phyloP scores from a whole-genome alignment of 2,329 filamentous ascomycete species.

The Bipolaris victoriae region DNA sequence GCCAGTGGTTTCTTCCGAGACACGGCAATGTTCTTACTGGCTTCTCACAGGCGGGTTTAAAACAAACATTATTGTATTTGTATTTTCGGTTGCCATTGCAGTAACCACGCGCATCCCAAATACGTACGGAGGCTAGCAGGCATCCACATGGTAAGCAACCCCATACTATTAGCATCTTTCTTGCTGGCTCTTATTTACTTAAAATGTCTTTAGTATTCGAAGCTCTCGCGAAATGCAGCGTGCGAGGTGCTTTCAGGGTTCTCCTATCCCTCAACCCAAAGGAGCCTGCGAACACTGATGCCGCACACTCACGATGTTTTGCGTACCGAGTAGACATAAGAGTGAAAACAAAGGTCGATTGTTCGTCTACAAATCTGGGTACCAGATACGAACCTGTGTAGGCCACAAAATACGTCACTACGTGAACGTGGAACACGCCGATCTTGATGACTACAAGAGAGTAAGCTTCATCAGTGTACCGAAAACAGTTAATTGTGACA shows the following conservation, averaged over 20 bases:
- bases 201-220: neutral
- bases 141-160: neutral
- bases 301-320: neutral
- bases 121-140: too few relatives aligned
- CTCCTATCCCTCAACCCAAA: neutral
- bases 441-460: slow-evolving; percentile 3
- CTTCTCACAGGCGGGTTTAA: neutral
- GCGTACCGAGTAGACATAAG: neutral
- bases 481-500: neutral
- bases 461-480: neutral
- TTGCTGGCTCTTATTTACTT: neutral
- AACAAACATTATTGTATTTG: neutral
- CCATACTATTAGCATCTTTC: neutral
- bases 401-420: slow-evolving; percentile 1
- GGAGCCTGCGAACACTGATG: neutral
- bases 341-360: slow-evolving; percentile 2
- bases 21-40: neutral
- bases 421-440: neutral
- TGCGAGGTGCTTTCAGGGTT: neutral
- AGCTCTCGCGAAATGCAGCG: neutral
- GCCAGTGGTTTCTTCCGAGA: neutral
- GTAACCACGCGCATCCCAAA: neutral
- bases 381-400: neutral
- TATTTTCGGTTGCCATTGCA: neutral
- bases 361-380: slow-evolving; percentile 1